phyloP scores from a whole-genome alignment of 192 early-diverging fungal species.

The Coemansia brasiliensis region DNA sequence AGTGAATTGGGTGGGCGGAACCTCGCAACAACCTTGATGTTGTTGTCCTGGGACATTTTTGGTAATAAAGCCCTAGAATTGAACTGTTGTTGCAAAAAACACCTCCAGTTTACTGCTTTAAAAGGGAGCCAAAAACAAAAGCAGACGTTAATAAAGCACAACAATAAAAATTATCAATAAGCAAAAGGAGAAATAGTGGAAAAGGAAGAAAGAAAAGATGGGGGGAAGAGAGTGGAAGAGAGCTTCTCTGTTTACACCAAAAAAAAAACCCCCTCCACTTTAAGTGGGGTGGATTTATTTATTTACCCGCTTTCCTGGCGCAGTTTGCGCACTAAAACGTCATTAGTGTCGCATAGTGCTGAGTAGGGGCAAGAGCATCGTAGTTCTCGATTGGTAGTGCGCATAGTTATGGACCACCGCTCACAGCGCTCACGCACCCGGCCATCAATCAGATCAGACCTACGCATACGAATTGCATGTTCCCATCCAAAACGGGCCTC shows the following conservation, averaged over 20 bases:
- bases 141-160: neutral
- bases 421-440: slow-evolving; percentile 20
- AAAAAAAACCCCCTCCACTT: too few species aligned
- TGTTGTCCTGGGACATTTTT: slow-evolving; percentile 68
- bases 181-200: neutral
- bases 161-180: neutral
- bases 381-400: slow-evolving; percentile 16
- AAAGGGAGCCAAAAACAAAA: neutral
- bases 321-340: slow-evolving; percentile 8
- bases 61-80: neutral
- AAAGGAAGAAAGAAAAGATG: slow-evolving; percentile 1
- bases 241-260: neutral
- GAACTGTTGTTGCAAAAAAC: neutral
- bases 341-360: slow-evolving; percentile 24
- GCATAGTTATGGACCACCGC: slow-evolving; percentile 40
- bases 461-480: slow-evolving; percentile 54
- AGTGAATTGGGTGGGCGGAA: slow-evolving; percentile 94
- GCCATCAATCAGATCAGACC: slow-evolving; percentile 43
- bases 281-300: neutral
- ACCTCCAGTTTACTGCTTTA: neutral
- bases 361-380: slow-evolving; percentile 18
- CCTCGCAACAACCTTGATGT: slow-evolving; percentile 96
- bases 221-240: neutral
- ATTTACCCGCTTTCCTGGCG: neutral
- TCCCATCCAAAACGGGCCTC: slow-evolving; percentile 56